Conservation (phyloP, 106 monocot genomes). For the Posidonia australis region DNA sequence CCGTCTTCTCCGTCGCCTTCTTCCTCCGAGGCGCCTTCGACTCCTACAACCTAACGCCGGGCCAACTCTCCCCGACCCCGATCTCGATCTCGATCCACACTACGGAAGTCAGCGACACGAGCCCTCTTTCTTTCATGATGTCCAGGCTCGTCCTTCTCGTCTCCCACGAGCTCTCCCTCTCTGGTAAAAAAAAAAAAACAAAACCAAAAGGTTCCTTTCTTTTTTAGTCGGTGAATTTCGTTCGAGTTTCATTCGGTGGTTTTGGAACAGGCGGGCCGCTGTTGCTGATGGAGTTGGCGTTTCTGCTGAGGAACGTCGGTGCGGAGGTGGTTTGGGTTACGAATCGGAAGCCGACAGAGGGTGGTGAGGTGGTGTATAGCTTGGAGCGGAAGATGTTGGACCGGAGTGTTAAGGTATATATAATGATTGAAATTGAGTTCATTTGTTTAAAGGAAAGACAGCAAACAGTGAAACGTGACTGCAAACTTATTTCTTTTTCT, state of each 20-base stretch:
- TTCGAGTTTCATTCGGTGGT: background rate
- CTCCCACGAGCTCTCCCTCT: slow-evolving; percentile 93
- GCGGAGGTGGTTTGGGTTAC: slow-evolving; percentile 72
- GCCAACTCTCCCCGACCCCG: no score
- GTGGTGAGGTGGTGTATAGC: slow-evolving; percentile 42
- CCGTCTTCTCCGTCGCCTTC: slow-evolving; percentile 31
- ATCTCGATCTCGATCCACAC: no score
- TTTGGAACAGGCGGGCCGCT: slow-evolving; percentile 69
- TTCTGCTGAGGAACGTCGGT: slow-evolving; percentile 71
- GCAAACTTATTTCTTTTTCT: no score
- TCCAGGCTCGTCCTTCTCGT: slow-evolving; percentile 72
- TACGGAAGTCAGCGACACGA: no score
- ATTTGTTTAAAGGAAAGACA: background rate
- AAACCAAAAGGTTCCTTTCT: background rate
- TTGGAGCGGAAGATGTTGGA: slow-evolving; percentile 80
- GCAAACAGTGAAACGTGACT: no score
- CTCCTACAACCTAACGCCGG: slow-evolving; percentile 9
- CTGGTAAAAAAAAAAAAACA: slow-evolving; percentile 38
- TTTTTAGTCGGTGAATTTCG: background rate
- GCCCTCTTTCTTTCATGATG: slow-evolving; percentile 69
- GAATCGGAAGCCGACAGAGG: slow-evolving; percentile 45
- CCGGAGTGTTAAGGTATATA: slow-evolving; percentile 59
- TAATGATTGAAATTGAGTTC: background rate
- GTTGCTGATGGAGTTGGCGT: slow-evolving; percentile 89
- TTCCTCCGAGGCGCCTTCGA: slow-evolving; percentile 30